Conservation (phyloP, 805 yeast species). For the Peterozyma toletana region DNA sequence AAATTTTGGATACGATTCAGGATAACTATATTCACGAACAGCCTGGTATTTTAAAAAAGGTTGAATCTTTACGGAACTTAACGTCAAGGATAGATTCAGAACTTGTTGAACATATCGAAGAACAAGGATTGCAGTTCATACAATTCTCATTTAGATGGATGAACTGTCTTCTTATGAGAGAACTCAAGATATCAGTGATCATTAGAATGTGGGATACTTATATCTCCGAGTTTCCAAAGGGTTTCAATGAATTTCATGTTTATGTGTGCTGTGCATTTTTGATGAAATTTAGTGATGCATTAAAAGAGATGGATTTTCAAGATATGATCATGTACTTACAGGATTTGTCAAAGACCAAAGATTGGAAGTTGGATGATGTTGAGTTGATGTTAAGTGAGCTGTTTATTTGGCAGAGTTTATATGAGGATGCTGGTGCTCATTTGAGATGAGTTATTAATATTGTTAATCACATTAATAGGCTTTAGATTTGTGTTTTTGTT, state of each 20-base stretch:
- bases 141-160: conserved; percentile 98
- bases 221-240: conserved; percentile 63
- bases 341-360: conserved; percentile 69
- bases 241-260: conserved; percentile 88
- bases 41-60: conserved; percentile 94
- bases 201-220: conserved; percentile 98
- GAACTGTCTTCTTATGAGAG: conserved; percentile 96
- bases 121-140: conserved; percentile 85
- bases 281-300: conserved; percentile 74
- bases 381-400: conserved; percentile 94
- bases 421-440: conserved; percentile 86
- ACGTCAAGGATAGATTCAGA: conserved; percentile 74
- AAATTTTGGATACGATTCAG: conserved; percentile 87
- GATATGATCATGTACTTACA: conserved; percentile 89
- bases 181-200: conserved; percentile 67
- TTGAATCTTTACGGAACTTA: conserved; percentile 67
- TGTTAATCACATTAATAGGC: no score
- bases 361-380: conserved; percentile 85
- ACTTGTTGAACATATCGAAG: conserved; percentile 65
- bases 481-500: no score
- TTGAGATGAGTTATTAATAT: conserved; percentile 29
- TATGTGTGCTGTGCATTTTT: conserved; percentile 97
- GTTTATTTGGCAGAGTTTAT: conserved; percentile 90
- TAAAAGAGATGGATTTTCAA: conserved; percentile 86
- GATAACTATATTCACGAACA: conserved; percentile 97